Conservation (phyloP, 177 flowering plant species). For the Tripterygium wilfordii region DNA sequence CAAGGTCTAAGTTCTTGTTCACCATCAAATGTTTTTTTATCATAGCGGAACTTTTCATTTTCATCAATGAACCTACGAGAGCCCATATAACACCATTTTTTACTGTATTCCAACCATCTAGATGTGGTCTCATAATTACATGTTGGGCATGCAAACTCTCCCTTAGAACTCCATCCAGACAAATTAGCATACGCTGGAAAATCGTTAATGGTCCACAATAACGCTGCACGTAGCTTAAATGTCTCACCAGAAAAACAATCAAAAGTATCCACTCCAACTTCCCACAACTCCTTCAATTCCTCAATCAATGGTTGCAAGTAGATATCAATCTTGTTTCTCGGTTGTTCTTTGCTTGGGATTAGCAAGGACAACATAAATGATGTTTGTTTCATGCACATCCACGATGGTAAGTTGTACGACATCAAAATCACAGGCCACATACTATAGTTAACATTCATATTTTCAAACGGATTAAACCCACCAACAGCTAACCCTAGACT, state of each 20-base stretch:
- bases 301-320: background rate
- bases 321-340: background rate
- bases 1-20: background rate
- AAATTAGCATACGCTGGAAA: background rate
- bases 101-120: background rate
- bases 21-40: background rate
- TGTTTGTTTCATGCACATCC: constrained; percentile 3
- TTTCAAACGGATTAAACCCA: constrained; percentile 7
- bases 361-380: background rate
- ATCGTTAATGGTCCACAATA: constrained; percentile 5
- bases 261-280: background rate
- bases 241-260: background rate
- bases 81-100: background rate
- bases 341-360: background rate
- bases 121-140: background rate
- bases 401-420: background rate
- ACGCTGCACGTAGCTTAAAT: background rate
- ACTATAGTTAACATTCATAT: background rate
- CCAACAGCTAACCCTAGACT: background rate
- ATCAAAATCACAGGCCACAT: background rate
- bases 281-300: constrained; percentile 1
- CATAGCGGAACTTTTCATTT: background rate
- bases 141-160: background rate
- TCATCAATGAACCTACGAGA: background rate
- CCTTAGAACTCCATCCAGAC: constrained; percentile 2